These are phyloP conservation scores for Starmerella ratchasimensis DNA, from an alignment of 805 yeast genomes.

Conservation along the genomic window DNA sequence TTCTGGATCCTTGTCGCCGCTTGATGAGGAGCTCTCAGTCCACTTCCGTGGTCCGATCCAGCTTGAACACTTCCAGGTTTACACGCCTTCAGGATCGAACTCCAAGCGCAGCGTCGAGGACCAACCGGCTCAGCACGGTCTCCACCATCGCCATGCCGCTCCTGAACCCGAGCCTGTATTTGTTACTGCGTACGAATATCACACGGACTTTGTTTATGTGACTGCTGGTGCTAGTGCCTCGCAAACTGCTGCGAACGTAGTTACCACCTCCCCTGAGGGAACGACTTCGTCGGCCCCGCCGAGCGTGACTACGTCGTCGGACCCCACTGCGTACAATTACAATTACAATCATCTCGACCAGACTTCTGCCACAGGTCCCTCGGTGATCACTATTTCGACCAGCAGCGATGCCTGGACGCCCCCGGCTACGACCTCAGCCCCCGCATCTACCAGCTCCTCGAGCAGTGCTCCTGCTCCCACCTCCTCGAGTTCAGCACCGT, in stretches of 20 bases:
- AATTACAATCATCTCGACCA: slow-evolving; percentile 20
- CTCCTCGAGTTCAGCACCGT: slow-evolving; percentile 26
- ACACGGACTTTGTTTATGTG: slow-evolving; percentile 33
- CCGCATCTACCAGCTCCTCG: slow-evolving; percentile 13
- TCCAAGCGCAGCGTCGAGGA: slow-evolving; percentile 38
- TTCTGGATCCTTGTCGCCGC: slow-evolving; percentile 62
- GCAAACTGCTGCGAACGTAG: slow-evolving; percentile 22
- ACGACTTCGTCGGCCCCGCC: slow-evolving; percentile 18
- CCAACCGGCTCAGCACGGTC: slow-evolving; percentile 33
- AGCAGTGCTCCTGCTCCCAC: slow-evolving; percentile 16
- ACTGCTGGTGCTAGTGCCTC: slow-evolving; percentile 13
- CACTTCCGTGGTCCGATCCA: slow-evolving; percentile 84
- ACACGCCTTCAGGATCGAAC: slow-evolving; percentile 43
- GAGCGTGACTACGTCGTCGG: slow-evolving; percentile 14
- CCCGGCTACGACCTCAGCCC: slow-evolving; percentile 23
- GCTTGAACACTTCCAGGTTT: slow-evolving; percentile 77
- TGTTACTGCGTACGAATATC: slow-evolving; percentile 57
- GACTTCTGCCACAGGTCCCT: slow-evolving; percentile 21
- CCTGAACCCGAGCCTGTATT: slow-evolving; percentile 54
- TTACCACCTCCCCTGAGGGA: slow-evolving; percentile 10
- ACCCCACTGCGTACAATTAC: slow-evolving; percentile 9
- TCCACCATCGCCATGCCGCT: slow-evolving; percentile 35
- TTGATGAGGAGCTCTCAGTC: slow-evolving; percentile 74
- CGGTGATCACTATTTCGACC: slow-evolving; percentile 18
- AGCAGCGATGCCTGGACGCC: slow-evolving; percentile 16